Evolutionary conservation across 495 filamentous ascomycete species (phyloP).

Genomic region (Melanomma pulvis-pyrius): DNA sequence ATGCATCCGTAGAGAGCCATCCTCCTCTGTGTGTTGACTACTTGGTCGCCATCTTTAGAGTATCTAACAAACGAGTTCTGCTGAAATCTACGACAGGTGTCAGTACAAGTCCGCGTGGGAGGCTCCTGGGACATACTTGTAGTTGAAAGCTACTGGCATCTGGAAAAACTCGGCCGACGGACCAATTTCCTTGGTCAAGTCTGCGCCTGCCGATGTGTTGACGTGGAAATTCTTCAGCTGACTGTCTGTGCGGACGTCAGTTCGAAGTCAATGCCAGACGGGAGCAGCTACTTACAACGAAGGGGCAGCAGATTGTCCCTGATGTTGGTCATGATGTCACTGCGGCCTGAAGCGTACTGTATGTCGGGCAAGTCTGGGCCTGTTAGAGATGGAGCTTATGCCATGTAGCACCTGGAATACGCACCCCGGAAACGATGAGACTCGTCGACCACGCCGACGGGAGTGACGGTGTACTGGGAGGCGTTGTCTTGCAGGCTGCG

Average conservation of each 20-base stretch:
- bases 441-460: conserved; percentile 70
- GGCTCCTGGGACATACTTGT: conserved; percentile 39
- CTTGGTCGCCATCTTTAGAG: background rate
- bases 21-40: conserved; percentile 20
- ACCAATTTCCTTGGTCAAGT: conserved; percentile 65
- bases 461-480: conserved; percentile 67
- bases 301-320: conserved; percentile 65
- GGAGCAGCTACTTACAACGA: conserved; percentile 53
- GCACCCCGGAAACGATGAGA: conserved; percentile 86
- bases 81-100: conserved; percentile 16
- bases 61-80: conserved; percentile 38
- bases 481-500: conserved; percentile 73
- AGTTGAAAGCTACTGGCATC: conserved; percentile 68
- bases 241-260: conserved; percentile 52
- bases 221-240: conserved; percentile 77
- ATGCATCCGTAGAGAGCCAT: conserved; percentile 47
- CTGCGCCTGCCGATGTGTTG: conserved; percentile 62
- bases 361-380: conserved; percentile 66
- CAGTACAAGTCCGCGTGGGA: background rate
- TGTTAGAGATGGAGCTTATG: conserved; percentile 11
- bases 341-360: conserved; percentile 65
- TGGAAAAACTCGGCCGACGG: conserved; percentile 77
- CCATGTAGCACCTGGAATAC: background rate
- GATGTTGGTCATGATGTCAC: conserved; percentile 67
- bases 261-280: background rate